phyloP scores from a whole-genome alignment of 179 eudicot species.

The Spergularia azorica region DNA sequence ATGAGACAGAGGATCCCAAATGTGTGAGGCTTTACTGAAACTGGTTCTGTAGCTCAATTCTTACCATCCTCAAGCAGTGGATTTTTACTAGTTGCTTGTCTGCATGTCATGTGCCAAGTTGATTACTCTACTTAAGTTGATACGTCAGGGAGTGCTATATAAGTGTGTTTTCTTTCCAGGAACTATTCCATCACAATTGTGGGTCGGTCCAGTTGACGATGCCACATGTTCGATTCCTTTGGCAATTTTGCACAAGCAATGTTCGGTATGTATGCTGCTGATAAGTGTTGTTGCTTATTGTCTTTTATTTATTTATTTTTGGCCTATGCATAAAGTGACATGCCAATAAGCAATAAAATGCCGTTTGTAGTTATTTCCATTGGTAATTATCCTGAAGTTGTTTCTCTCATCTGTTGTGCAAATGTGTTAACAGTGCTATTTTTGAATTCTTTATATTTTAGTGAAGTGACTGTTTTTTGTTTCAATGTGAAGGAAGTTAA shows the following conservation, averaged over 20 bases:
- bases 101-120: background rate
- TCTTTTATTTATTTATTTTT: background rate
- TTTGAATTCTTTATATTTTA: constrained; percentile 5
- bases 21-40: background rate
- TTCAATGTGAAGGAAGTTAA: constrained; percentile 54
- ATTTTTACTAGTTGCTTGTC: background rate
- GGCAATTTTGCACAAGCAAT: constrained; percentile 53
- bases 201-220: constrained; percentile 70
- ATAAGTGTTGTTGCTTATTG: background rate
- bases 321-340: background rate
- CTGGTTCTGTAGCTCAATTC: background rate
- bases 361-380: constrained; percentile 6
- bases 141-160: constrained; percentile 16
- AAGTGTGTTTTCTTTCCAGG: constrained; percentile 45
- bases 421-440: background rate
- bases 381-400: background rate
- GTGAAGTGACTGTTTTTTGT: background rate
- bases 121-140: constrained; percentile 4
- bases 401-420: background rate
- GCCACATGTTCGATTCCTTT: constrained; percentile 50
- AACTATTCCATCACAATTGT: constrained; percentile 46
- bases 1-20: background rate
- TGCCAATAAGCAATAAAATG: constrained; percentile 7
- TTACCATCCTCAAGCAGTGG: background rate
- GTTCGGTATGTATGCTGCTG: constrained; percentile 47